These are phyloP conservation scores for Chlorella sp. DNA, from an alignment of 139 green algal species.

Conservation along the genomic window DNA sequence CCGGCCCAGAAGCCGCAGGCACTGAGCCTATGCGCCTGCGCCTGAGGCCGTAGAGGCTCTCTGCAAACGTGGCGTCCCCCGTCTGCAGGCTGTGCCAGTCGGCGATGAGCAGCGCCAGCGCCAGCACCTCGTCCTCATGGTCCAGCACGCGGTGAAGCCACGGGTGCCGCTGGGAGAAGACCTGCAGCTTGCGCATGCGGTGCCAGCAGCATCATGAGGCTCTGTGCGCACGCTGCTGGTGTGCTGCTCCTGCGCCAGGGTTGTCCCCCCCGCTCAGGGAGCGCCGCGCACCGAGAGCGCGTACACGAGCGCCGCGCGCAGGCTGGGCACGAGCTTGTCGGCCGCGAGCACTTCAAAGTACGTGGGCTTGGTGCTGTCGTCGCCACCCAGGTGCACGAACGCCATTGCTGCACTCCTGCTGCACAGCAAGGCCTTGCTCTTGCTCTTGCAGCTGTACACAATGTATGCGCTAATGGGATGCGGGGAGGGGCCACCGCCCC, in stretches of 20 bases:
- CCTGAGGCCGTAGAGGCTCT: slow-evolving; percentile 75
- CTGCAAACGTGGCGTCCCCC: slow-evolving; percentile 62
- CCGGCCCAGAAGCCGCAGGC: too few species aligned
- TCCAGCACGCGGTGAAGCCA: slow-evolving; percentile 54
- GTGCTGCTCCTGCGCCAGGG: too few species aligned
- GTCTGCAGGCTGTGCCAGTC: slow-evolving; percentile 53
- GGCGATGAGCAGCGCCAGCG: slow-evolving; percentile 50
- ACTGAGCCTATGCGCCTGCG: not conserved
- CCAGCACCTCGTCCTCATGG: slow-evolving; percentile 74
- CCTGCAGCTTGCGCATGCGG: too few species aligned
- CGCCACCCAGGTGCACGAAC: slow-evolving; percentile 67
- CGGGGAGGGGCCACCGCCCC: too few species aligned
- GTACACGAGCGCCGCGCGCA: slow-evolving; percentile 68
- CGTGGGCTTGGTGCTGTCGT: slow-evolving; percentile 52
- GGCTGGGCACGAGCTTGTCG: slow-evolving; percentile 66
- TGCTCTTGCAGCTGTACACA: too few species aligned
- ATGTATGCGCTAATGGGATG: too few species aligned
- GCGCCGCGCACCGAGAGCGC: slow-evolving; percentile 57
- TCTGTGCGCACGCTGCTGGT: too few species aligned
- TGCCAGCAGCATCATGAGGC: too few species aligned
- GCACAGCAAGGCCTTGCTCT: too few species aligned
- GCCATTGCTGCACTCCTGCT: slow-evolving; percentile 37
- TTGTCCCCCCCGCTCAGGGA: too few species aligned
- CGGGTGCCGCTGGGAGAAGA: slow-evolving; percentile 54
- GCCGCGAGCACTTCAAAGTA: slow-evolving; percentile 86